Conservation (phyloP, 805 yeast genomes). For the Helenozyma rhizophorensis region DNA sequence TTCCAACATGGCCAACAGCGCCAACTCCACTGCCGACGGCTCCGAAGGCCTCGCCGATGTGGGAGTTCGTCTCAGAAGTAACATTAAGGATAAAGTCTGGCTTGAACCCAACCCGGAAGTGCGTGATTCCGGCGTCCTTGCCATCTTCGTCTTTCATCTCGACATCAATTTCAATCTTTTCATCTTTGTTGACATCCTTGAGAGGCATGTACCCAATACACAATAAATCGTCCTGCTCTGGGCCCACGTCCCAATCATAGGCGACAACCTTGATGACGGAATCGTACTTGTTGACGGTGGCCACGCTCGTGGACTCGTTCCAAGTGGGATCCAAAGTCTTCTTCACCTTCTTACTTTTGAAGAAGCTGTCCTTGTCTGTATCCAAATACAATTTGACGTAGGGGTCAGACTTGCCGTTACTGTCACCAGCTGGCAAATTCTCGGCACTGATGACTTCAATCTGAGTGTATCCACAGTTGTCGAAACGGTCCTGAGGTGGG, state of each 20-base stretch:
- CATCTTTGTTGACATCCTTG: constrained; percentile 43
- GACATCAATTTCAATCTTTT: constrained; percentile 42
- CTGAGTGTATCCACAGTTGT: constrained; percentile 67
- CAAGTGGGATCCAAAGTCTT: constrained; percentile 88
- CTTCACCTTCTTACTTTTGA: constrained; percentile 76
- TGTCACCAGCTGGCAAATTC: constrained; percentile 78
- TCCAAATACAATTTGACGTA: constrained; percentile 67
- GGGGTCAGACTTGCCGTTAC: constrained; percentile 93
- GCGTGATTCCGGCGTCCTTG: constrained; percentile 60
- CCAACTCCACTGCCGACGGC: constrained; percentile 26
- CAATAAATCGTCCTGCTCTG: constrained; percentile 75
- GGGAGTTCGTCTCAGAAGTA: constrained; percentile 23
- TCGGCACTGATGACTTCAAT: constrained; percentile 62
- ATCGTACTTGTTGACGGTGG: constrained; percentile 58
- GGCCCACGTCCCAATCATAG: constrained; percentile 92
- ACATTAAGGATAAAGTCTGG: constrained; percentile 65
- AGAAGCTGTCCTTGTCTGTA: constrained; percentile 52
- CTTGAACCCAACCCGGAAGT: constrained; percentile 55
- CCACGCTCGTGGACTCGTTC: constrained; percentile 64
- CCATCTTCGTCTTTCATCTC: constrained; percentile 44
- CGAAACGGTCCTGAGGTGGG: constrained; percentile 70
- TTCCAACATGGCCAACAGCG: constrained; percentile 17
- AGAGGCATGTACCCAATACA: constrained; percentile 62
- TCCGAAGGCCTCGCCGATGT: constrained; percentile 45
- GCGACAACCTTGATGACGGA: constrained; percentile 55